Conservation (phyloP, 768 basidiomycete species). For the Lactarius hatsudake region DNA sequence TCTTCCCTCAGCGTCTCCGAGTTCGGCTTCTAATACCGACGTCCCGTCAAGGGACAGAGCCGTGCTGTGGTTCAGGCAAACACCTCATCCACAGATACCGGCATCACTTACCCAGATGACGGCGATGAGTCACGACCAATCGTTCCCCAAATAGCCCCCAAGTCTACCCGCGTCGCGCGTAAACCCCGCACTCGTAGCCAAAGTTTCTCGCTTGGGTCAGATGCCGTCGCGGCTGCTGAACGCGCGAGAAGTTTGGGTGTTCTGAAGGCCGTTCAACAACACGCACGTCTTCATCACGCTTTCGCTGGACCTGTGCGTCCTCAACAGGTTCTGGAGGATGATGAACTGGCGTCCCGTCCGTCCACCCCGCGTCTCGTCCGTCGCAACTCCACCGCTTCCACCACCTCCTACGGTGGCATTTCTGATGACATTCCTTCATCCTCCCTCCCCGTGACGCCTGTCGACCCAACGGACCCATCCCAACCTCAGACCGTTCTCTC, state of each 20-base stretch:
- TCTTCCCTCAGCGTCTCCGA: not conserved
- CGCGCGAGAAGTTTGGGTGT: slow-evolving; percentile 48
- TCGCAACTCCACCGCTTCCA: slow-evolving; percentile 43
- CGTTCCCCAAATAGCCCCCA: slow-evolving; percentile 30
- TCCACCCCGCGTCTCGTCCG: slow-evolving; percentile 38
- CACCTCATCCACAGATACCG: slow-evolving; percentile 52
- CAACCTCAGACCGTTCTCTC: slow-evolving; percentile 32
- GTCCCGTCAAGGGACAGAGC: slow-evolving; percentile 52
- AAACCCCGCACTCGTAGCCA: slow-evolving; percentile 52
- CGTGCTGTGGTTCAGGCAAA: slow-evolving; percentile 74
- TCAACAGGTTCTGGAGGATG: slow-evolving; percentile 17
- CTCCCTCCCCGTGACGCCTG: slow-evolving; percentile 12
- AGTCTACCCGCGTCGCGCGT: slow-evolving; percentile 30
- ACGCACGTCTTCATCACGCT: slow-evolving; percentile 58
- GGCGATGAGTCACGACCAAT: slow-evolving; percentile 45
- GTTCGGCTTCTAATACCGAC: not conserved
- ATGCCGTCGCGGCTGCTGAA: slow-evolving; percentile 41
- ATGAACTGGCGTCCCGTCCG: slow-evolving; percentile 26
- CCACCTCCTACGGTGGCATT: slow-evolving; percentile 27
- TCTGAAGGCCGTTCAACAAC: slow-evolving; percentile 59
- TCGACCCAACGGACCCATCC: slow-evolving; percentile 29
- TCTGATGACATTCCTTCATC: slow-evolving; percentile 23
- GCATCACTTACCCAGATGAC: slow-evolving; percentile 52
- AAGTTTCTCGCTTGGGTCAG: slow-evolving; percentile 52
- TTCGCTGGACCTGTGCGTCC: slow-evolving; percentile 37